These are phyloP conservation scores for Lippia alba DNA, from an alignment of 305 asterid species.

Conservation along the genomic window DNA sequence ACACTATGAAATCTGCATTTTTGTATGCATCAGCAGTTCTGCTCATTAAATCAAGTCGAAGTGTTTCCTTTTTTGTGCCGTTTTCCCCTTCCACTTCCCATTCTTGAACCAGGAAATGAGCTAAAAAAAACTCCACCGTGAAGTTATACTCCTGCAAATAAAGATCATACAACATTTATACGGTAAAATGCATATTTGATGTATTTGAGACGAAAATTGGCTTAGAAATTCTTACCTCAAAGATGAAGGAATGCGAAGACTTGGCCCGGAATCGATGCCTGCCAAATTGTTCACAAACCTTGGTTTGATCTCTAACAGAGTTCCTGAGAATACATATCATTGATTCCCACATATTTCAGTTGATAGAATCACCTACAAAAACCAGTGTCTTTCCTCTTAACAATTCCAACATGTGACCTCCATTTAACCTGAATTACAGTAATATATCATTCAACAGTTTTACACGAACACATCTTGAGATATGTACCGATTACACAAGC, in stretches of 20 bases:
- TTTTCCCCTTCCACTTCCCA: conserved; percentile 48
- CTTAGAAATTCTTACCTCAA: conserved; percentile 46
- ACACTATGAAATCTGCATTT: conserved; percentile 58
- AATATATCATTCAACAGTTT: neutral
- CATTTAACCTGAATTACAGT: conserved; percentile 49
- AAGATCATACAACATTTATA: conserved; percentile 22
- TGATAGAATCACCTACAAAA: conserved; percentile 40
- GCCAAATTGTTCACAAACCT: conserved; percentile 64
- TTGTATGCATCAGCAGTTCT: conserved; percentile 49
- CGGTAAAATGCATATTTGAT: neutral
- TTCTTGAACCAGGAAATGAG: conserved; percentile 73
- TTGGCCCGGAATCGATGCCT: conserved; percentile 55
- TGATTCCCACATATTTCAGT: conserved; percentile 85
- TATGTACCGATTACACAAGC: too few relatives aligned
- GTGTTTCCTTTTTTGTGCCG: conserved; percentile 65
- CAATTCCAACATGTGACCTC: conserved; percentile 60
- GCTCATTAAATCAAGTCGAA: conserved; percentile 63
- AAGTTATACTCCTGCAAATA: conserved; percentile 54
- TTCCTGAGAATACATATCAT: conserved; percentile 63
- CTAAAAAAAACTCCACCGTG: conserved; percentile 65
- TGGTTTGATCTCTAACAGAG: conserved; percentile 52
- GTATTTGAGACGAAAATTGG: neutral
- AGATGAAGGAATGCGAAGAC: conserved; percentile 64
- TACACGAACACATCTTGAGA: too few relatives aligned
- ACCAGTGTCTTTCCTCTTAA: conserved; percentile 58